A percentile compares a stretch with the other conserved stretches of the same genome.
Evolutionary conservation across 2,329 filamentous ascomycete species (phyloP).

Genomic region (Emmonsiellopsis sp.): DNA sequence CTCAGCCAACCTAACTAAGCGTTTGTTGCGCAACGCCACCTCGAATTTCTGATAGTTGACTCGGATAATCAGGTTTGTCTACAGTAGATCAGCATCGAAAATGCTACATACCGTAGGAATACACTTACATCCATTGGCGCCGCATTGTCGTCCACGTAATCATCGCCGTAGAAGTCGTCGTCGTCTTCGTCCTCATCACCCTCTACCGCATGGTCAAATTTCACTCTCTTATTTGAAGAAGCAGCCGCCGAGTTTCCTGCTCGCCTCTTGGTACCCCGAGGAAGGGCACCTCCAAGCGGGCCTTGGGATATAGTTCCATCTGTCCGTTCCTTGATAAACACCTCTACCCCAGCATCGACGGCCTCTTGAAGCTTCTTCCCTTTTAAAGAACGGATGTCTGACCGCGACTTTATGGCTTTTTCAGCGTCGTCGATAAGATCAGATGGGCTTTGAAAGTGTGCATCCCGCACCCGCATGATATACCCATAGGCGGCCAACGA

Average conservation of each 20-base stretch:
- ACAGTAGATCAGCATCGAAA: constrained; percentile 1
- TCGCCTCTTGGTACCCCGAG: constrained; percentile 27
- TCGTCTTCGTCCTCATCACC: constrained; percentile 21
- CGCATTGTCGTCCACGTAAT: constrained; percentile 25
- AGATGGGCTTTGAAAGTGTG: constrained; percentile 32
- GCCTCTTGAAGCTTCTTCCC: constrained; percentile 30
- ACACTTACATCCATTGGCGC: constrained; percentile 30
- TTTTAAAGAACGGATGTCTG: constrained; percentile 26
- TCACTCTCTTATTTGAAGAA: constrained; percentile 10
- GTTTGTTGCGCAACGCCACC: constrained; percentile 71
- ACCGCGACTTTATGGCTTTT: constrained; percentile 21
- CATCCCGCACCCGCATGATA: constrained; percentile 30
- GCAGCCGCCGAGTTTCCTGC: constrained; percentile 15
- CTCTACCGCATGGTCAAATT: constrained; percentile 4
- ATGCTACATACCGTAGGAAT: neutral
- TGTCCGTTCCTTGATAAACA: constrained; percentile 25
- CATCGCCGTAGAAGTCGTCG: constrained; percentile 22
- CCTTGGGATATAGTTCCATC: constrained; percentile 27
- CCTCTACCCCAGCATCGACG: constrained; percentile 20
- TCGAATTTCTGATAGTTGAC: constrained; percentile 80
- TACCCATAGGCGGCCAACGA: constrained; percentile 34
- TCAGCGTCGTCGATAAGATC: constrained; percentile 33
- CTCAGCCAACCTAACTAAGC: constrained; percentile 63
- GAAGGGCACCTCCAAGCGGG: constrained; percentile 23
- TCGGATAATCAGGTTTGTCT: constrained; percentile 65